A percentile compares a stretch with the other conserved stretches of the same genome.
phyloP scores from a whole-genome alignment of 2,329 filamentous ascomycete genomes.

The Pyrenophora tritici-repentis region DNA sequence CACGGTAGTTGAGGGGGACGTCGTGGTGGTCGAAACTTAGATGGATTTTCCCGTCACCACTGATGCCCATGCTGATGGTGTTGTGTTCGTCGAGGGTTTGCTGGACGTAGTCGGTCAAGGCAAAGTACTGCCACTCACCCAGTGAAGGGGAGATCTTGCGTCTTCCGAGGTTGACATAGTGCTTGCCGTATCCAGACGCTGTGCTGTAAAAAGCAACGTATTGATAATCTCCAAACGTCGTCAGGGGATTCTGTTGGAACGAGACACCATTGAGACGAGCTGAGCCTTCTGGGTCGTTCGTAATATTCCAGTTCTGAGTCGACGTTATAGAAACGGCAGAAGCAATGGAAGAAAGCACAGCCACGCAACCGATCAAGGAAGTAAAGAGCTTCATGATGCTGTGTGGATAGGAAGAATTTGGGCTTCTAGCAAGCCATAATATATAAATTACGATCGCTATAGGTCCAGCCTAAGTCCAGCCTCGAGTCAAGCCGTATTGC shows the following conservation, averaged over 20 bases:
- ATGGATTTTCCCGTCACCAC: conserved; percentile 59
- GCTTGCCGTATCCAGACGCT: conserved; percentile 38
- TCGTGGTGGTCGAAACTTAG: conserved; percentile 59
- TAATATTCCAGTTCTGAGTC: conserved; percentile 37
- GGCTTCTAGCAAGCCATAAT: not conserved
- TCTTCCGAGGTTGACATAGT: conserved; percentile 54
- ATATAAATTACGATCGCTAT: not conserved
- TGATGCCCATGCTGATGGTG: conserved; percentile 59
- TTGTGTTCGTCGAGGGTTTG: conserved; percentile 59
- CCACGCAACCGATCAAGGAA: conserved; percentile 10
- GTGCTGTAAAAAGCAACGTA: conserved; percentile 55
- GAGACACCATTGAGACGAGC: conserved; percentile 54
- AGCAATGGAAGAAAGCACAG: conserved; percentile 18
- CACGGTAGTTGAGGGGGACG: conserved; percentile 44
- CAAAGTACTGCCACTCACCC: conserved; percentile 52
- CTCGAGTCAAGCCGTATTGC: not conserved
- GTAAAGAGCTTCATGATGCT: conserved; percentile 24
- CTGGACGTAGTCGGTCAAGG: conserved; percentile 57
- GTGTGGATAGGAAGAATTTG: not conserved
- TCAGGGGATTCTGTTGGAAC: conserved; percentile 57
- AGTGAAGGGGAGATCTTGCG: conserved; percentile 48
- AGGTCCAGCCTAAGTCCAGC: not conserved
- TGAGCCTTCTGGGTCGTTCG: conserved; percentile 41
- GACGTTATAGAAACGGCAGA: conserved; percentile 34
- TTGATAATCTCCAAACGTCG: conserved; percentile 56